A percentile compares a stretch with the other conserved stretches of the same genome.
Conservation (phyloP, 208 protist species). For the Acanthamoeba castellanii region DNA sequence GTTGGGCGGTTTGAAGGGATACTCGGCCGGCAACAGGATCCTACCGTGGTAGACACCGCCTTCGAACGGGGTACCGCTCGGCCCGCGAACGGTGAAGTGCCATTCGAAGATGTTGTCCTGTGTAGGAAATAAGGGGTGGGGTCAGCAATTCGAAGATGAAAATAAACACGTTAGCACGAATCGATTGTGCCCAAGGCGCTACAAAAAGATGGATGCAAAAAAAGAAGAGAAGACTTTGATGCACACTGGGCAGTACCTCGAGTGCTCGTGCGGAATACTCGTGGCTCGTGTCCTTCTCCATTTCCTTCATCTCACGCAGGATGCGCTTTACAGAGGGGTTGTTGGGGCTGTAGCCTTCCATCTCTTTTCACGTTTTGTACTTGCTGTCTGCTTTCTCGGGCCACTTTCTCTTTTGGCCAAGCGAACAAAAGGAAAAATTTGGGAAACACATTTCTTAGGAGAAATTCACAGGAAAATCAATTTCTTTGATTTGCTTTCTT, state of each 20-base stretch:
- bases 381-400: too few species aligned
- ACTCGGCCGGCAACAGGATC: constrained; percentile 95
- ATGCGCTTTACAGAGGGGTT: constrained; percentile 86
- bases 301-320: constrained; percentile 85
- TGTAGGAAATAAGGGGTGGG: too few species aligned
- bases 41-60: constrained; percentile 97
- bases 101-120: constrained; percentile 98
- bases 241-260: constrained; percentile 79
- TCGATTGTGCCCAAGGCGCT: too few species aligned
- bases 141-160: too few species aligned
- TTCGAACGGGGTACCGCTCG: constrained; percentile 92
- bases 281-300: constrained; percentile 76
- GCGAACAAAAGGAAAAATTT: too few species aligned
- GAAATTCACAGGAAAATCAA: too few species aligned
- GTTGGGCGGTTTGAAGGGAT: constrained; percentile 94
- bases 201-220: too few species aligned
- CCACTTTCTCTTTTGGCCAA: too few species aligned
- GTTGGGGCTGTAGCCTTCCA: constrained; percentile 68
- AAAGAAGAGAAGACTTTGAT: not conserved
- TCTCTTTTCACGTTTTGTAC: not conserved
- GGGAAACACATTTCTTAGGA: too few species aligned
- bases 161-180: too few species aligned
- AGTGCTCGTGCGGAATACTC: constrained; percentile 86
- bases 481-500: too few species aligned
- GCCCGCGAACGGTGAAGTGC: constrained; percentile 98